Evolutionary conservation across 106 monocot species (phyloP), one percentile per base, ranked within the genome.

Genomic region (Dendrobium chrysotoxum): DNA sequence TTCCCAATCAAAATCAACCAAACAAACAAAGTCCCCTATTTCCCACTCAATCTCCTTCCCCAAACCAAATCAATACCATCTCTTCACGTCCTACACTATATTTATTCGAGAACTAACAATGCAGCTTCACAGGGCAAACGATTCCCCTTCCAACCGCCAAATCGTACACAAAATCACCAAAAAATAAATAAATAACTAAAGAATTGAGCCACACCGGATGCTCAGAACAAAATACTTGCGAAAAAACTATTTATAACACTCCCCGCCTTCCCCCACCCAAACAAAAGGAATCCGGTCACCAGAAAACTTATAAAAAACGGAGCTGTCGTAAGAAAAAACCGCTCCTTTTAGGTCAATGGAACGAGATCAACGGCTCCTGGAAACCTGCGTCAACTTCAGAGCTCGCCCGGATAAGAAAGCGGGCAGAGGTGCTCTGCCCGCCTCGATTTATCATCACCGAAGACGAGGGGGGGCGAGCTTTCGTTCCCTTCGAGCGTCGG

Each of bases 231-330:
- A 68, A 28, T 30, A 28, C 30, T 68, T 26, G 13, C 8, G 30
- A 26, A 13, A 68, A 30, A 68, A 30, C 50, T 50, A 50, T 50
- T 28, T 13, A 68, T 68, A 30, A 30, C 13, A 3, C 30, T 30
- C 11, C 68, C 30, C 30, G 5, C 30, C 30, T 21, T 68, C 68
- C 30, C 15, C 28, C 68, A 30, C 68, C 68, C 61, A 4, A 61
- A 68, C 68, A 50, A 50, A 0, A 50, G 2, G 30, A 68, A 68
- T 68, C 30, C 11, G 39, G 2, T 28, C 50, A 1, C 28, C 46
- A 25, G 76, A 46, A 73, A 73, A 73, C 73, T 40, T 40, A 1
- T 40, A 73, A 73, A 40, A 73, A 38, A 21, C 73, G 73, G 35
- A 13, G 5, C 9, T 50, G 1, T 12, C 16, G 4, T 12, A 1